A percentile compares a stretch with the other conserved stretches of the same genome.
Conservation (phyloP, 306 rosid genomes). For the Trifolium fragiferum region DNA sequence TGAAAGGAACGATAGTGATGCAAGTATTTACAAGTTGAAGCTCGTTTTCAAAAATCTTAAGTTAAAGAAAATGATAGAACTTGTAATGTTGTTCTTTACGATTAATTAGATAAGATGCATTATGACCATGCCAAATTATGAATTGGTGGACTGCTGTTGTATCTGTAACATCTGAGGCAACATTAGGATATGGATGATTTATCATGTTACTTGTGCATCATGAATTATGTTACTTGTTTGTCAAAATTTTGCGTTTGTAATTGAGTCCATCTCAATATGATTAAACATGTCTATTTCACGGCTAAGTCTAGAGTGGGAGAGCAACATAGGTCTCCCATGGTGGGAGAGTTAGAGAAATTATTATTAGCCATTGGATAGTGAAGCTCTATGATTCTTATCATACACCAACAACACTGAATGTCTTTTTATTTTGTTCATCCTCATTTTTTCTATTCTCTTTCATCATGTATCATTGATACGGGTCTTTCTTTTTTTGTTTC, state of each 20-base stretch:
- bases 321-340: too few species aligned
- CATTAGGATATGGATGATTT: background rate
- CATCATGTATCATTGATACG: too few species aligned
- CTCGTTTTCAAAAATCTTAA: background rate
- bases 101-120: background rate
- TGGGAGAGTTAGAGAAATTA: too few species aligned
- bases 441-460: too few species aligned
- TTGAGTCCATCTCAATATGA: background rate
- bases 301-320: too few species aligned
- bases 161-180: slow-evolving; percentile 15
- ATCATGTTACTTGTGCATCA: background rate
- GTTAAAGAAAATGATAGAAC: slow-evolving; percentile 15
- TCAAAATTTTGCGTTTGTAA: background rate
- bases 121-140: background rate
- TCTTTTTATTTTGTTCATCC: too few species aligned
- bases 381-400: too few species aligned
- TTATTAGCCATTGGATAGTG: too few species aligned
- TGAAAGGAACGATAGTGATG: too few species aligned
- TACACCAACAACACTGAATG: too few species aligned
- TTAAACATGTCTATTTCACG: background rate
- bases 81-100: background rate
- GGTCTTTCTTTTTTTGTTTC: too few species aligned
- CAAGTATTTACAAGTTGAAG: too few species aligned
- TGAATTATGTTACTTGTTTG: background rate
- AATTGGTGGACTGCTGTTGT: background rate